Conservation (phyloP, 495 filamentous ascomycete species). For the Trypethelium eluteriae region DNA sequence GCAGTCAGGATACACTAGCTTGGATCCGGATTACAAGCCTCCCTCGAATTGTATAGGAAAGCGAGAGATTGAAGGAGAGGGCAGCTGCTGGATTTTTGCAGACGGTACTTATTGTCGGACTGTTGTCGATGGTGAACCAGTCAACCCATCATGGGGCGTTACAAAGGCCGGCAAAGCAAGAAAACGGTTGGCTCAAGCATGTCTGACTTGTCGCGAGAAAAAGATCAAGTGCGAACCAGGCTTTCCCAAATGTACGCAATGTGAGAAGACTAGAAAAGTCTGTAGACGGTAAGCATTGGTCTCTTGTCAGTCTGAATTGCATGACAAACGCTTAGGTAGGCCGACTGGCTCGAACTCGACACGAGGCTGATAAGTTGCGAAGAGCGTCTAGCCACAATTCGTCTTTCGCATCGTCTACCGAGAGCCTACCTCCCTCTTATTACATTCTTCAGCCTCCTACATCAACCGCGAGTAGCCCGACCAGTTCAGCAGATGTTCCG, state of each 20-base stretch:
- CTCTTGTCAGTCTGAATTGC: background rate
- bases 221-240: slow-evolving; percentile 95
- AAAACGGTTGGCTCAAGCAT: slow-evolving; percentile 82
- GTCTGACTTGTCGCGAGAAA: slow-evolving; percentile 86
- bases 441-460: background rate
- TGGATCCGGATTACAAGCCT: background rate
- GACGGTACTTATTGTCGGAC: background rate
- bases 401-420: background rate
- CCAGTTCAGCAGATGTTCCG: background rate
- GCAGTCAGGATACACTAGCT: background rate
- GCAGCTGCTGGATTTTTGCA: background rate
- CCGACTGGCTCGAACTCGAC: background rate
- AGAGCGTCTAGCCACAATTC: background rate
- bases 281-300: slow-evolving; percentile 61
- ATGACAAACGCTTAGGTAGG: slow-evolving; percentile 8
- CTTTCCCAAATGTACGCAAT: slow-evolving; percentile 76
- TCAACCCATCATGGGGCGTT: slow-evolving; percentile 87
- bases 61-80: slow-evolving; percentile 1
- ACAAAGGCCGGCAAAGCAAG: slow-evolving; percentile 89
- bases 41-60: background rate
- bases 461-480: background rate
- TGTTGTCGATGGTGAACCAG: slow-evolving; percentile 67
- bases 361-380: background rate
- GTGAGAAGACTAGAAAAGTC: slow-evolving; percentile 75
- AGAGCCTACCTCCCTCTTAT: background rate